phyloP scores from a whole-genome alignment of 2,329 filamentous ascomycete species.

The Cylindrodendrum hubeiense region DNA sequence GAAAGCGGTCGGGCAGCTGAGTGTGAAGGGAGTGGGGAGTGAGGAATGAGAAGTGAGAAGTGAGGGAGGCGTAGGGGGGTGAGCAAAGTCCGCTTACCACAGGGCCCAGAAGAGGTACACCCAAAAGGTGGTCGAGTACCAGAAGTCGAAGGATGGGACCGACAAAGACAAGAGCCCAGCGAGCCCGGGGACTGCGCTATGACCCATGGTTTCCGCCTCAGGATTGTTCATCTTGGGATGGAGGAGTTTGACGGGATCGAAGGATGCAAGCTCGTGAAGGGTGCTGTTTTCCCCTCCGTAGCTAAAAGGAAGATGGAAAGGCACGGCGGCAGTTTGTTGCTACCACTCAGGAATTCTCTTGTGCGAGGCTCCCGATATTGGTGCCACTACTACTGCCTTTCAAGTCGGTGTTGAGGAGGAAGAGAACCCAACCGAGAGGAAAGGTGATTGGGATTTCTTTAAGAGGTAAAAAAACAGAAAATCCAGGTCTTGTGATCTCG shows the following conservation, averaged over 20 bases:
- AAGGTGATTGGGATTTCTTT: constrained; percentile 19
- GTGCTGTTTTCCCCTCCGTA: constrained; percentile 36
- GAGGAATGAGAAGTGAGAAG: no score
- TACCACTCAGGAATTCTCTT: constrained; percentile 22
- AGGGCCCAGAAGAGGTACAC: constrained; percentile 56
- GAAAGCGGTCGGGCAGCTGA: background rate
- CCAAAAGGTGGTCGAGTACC: constrained; percentile 62
- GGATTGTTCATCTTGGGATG: constrained; percentile 38
- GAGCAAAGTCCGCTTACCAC: constrained; percentile 56
- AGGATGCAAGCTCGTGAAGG: constrained; percentile 18
- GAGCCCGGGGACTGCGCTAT: constrained; percentile 30
- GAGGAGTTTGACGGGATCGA: constrained; percentile 31
- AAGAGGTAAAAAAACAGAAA: constrained; percentile 23
- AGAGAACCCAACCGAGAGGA: constrained; percentile 29
- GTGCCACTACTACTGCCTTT: constrained; percentile 11
- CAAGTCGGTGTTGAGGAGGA: constrained; percentile 16
- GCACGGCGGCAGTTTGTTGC: constrained; percentile 26
- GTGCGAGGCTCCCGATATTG: constrained; percentile 9
- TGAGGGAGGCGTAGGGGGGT: background rate
- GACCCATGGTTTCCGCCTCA: constrained; percentile 30
- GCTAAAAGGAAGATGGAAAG: constrained; percentile 24
- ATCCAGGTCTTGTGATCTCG: constrained; percentile 31
- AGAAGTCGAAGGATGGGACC: constrained; percentile 49
- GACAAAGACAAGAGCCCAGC: constrained; percentile 32
- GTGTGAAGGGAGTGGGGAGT: background rate